Conservation (phyloP, 371 early-diverging fungal genomes). For the Parasitella parasitica region DNA sequence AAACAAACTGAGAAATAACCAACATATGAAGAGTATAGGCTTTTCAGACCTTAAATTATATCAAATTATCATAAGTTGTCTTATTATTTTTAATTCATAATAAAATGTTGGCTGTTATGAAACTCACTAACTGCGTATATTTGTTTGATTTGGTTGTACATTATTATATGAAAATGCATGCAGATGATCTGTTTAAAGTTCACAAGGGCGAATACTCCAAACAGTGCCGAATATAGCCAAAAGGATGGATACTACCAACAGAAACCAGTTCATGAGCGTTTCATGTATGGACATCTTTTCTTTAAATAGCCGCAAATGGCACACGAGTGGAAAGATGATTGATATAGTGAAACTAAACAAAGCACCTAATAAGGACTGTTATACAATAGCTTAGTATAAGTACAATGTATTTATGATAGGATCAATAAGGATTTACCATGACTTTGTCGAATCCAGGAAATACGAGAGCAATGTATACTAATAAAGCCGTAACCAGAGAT, state of each 20-base stretch:
- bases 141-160: too few relatives aligned
- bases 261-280: conserved; percentile 18
- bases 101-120: too few relatives aligned
- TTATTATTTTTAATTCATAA: too few relatives aligned
- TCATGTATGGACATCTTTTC: conserved; percentile 15
- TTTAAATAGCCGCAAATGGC: conserved; percentile 47
- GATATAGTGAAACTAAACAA: conserved; percentile 59
- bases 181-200: conserved; percentile 1
- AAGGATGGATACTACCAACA: conserved; percentile 18
- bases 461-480: conserved; percentile 47
- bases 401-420: too few relatives aligned
- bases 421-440: conserved; percentile 52
- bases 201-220: conserved; percentile 27
- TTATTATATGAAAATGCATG: neutral
- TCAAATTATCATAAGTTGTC: too few relatives aligned
- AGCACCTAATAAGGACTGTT: conserved; percentile 55
- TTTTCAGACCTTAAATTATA: too few relatives aligned
- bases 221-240: conserved; percentile 37
- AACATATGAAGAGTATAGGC: too few relatives aligned
- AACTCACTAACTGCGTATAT: too few relatives aligned
- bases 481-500: conserved; percentile 18
- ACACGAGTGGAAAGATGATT: conserved; percentile 57
- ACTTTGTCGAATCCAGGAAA: conserved; percentile 62
- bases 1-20: too few relatives aligned
- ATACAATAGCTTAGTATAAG: too few relatives aligned